Evolutionary conservation across 2,329 filamentous ascomycete species (phyloP).

Genomic region (Penicillium paneum): DNA sequence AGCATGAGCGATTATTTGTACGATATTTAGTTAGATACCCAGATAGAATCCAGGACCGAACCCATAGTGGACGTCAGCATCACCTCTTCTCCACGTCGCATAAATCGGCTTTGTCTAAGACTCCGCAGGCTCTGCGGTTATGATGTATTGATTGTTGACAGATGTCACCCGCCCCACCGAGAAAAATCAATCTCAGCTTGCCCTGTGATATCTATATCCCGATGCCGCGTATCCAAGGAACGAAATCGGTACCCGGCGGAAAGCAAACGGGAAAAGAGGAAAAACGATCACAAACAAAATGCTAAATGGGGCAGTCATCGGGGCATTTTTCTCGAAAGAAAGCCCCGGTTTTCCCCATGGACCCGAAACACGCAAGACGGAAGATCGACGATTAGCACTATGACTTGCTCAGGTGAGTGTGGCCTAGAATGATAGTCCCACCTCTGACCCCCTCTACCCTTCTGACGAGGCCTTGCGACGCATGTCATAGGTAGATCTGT

Average conservation of each 20-base stretch:
- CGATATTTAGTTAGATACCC: conserved; percentile 13
- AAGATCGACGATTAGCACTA: conserved; percentile 16
- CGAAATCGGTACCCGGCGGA: neutral
- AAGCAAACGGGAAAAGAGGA: neutral
- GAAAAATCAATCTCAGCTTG: neutral
- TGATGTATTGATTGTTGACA: conserved; percentile 7
- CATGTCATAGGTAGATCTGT: neutral
- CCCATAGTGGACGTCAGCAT: conserved; percentile 6
- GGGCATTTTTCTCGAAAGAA: conserved; percentile 3
- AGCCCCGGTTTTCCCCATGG: conserved; percentile 8
- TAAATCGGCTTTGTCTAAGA: conserved; percentile 9
- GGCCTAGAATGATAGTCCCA: neutral
- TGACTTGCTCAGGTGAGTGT: no score
- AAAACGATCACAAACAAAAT: conserved; percentile 1
- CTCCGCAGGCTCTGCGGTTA: neutral
- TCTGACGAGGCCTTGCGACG: neutral
- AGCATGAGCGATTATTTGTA: conserved; percentile 2
- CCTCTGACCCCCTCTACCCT: neutral
- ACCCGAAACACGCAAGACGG: conserved; percentile 19
- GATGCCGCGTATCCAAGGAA: conserved; percentile 5
- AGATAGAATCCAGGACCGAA: conserved; percentile 1
- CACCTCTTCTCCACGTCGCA: conserved; percentile 4
- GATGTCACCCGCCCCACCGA: neutral
- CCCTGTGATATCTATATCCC: neutral
- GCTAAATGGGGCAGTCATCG: neutral